Base-by-base conservation (phyloP, 139 green algal species). In the Chlamydomonas sphaeroides region DNA sequence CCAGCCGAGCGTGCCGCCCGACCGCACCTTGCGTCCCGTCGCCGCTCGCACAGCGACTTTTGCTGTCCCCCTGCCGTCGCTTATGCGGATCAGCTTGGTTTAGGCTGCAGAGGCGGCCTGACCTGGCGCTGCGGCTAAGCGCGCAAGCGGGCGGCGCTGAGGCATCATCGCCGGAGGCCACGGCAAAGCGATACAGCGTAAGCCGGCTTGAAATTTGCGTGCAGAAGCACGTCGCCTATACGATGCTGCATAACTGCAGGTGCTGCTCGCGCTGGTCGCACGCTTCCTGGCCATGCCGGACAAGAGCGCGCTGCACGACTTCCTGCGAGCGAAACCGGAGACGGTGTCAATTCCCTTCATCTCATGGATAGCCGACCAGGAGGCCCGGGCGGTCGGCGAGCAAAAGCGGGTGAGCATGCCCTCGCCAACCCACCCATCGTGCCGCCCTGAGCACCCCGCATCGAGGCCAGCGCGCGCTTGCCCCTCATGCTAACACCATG, bases 301-400 rank as follows among this genome's bases (percentile, higher is more conserved):
- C 53, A 74, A 61, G 33, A 4, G 53, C 14, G 59, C 70, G 33
- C 49, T 88, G 21, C 48, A 65, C 23, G 39, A 38, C 25, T 88
- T 89, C 30, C 51, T 89, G 0, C 41, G 45, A 0, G n/a, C 71
- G 15, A 65, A 84, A 28, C 65, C 85, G 15, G 85, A 89, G 7
- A 38, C 71, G 10, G 69, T 79, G 41, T 86, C 78, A 6, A 51
- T 86, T 17, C 51, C 65, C 17, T 89, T 89, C 57, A 25, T 89
- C 18, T 63, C 65, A 32, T 89, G 85, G 85, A 15, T 89, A 7
- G 85, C 85, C 5, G 78, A 89, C 15, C 62, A 86, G 49, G 85
- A 89, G 71, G 78, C 85, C 1, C 25, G 25, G 1, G 85, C 85
- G 14, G 51, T 53, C 21, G 78, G 78, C 33, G 85, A 83, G 32